phyloP scores from a whole-genome alignment of 2,329 filamentous ascomycete genomes.

The Tolypocladium pustulatum region DNA sequence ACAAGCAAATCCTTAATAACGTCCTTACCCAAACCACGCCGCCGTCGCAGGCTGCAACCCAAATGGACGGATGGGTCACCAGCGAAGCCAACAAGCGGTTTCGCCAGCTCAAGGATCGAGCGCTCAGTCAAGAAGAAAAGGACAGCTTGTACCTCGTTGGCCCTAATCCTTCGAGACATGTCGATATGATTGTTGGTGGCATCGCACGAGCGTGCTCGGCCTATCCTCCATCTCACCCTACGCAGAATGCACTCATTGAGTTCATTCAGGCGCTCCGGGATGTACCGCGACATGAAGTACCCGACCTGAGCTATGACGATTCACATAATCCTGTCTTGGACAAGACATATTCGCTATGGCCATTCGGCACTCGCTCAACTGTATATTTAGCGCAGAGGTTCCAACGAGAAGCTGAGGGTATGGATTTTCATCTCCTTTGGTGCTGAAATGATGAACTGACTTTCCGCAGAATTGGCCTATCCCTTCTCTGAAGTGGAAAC shows the following conservation, averaged over 20 bases:
- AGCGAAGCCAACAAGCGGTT: slow-evolving; percentile 1
- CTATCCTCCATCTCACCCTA: slow-evolving; percentile 2
- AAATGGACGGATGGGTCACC: slow-evolving; percentile 6
- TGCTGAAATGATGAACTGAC: not conserved
- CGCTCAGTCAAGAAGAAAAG: not conserved
- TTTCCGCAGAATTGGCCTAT: slow-evolving; percentile 4
- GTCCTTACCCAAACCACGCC: not conserved
- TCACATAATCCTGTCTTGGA: not conserved
- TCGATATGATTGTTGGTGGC: slow-evolving; percentile 3
- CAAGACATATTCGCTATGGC: not conserved
- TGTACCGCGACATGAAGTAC: slow-evolving; percentile 2
- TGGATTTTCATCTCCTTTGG: not conserved
- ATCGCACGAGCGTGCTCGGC: slow-evolving; percentile 5
- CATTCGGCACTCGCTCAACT: not conserved
- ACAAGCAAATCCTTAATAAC: slow-evolving; percentile 3
- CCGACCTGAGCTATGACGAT: slow-evolving; percentile 1
- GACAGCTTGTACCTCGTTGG: slow-evolving; percentile 1
- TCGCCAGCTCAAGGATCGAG: not conserved
- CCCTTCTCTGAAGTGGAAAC: slow-evolving; percentile 6
- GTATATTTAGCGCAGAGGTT: not conserved
- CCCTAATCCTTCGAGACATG: slow-evolving; percentile 3
- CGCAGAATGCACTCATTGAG: slow-evolving; percentile 2
- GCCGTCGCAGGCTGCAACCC: slow-evolving; percentile 1
- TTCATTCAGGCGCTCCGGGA: not conserved
- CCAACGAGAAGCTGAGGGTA: slow-evolving; percentile 3